Percentiles rank a stretch among this genome's conserved stretches.
phyloP scores from a whole-genome alignment of 1,139 yeast genomes.

The Candida buenavistaensis region DNA sequence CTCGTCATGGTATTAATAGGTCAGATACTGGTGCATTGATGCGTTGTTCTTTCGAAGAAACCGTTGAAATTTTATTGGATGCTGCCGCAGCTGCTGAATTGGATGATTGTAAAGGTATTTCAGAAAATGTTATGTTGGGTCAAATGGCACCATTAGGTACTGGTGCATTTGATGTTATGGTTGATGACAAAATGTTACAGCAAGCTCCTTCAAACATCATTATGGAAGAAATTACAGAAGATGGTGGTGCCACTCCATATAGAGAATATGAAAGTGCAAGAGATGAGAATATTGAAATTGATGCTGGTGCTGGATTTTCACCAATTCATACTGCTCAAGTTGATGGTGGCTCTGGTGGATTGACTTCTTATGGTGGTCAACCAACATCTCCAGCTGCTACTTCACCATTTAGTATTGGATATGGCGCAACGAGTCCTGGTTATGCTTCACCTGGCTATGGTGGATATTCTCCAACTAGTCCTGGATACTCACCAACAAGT shows the following conservation, averaged over 20 bases:
- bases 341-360: constrained; percentile 84
- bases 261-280: constrained; percentile 73
- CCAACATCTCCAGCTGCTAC: constrained; percentile 56
- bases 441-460: constrained; percentile 63
- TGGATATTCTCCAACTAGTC: constrained; percentile 57
- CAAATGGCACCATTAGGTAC: constrained; percentile 99
- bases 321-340: constrained; percentile 90
- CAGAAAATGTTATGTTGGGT: constrained; percentile 96
- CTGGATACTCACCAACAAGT: constrained; percentile 59
- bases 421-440: constrained; percentile 50
- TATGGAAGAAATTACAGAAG: constrained; percentile 44
- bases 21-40: constrained; percentile 98
- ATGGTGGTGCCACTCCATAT: constrained; percentile 95
- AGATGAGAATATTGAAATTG: constrained; percentile 72
- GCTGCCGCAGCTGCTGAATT: constrained; percentile 98
- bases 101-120: constrained; percentile 98
- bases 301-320: constrained; percentile 88
- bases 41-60: constrained; percentile 99
- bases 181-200: constrained; percentile 86
- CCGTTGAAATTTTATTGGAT: constrained; percentile 94
- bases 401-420: constrained; percentile 61
- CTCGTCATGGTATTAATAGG: constrained; percentile 99
- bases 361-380: constrained; percentile 84
- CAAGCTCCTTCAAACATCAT: constrained; percentile 57
- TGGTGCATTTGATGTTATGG: constrained; percentile 94